Base-by-base conservation (phyloP, 306 rosid genomes). In the Vachellia collinsii region DNA sequence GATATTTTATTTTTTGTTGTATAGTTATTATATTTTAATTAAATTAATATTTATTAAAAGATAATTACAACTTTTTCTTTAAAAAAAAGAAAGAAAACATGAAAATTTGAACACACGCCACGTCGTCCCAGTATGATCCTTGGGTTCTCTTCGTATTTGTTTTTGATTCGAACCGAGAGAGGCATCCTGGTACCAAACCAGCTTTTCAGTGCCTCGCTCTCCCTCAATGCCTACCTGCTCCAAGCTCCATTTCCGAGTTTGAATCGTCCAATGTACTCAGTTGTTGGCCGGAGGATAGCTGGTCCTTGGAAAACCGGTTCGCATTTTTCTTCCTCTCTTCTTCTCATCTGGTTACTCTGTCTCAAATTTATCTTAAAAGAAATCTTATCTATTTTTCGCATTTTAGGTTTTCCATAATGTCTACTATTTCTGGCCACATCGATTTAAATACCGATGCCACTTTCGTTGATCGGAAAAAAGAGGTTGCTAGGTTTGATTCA, bases 391-490 rank as follows among this genome's bases (percentile, higher is more conserved):
- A 62, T 42, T 22, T 70, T 65, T 14, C 41, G 1, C 70, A 67
- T 79, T 81, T 84, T 82, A 85, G 89, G 87, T 70, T 84, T 83
- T 53, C 10, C 22, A 38, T 53, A 20, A 85, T 86, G 93, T 81
- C 88, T 72, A 56, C 22, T 12, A 72, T 75, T 84, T 65, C 88
- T 7, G 80, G 65, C 47, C 73, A 22, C 25, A 77, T 88, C 19
- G 89, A 87, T 87, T 84, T 93, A 14, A 83, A 89, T 67, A 58
- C 86, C 36, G 97, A 87, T 37, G 83, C 83, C 37, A 79, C 72
- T 79, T 77, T 82, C 80, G 58, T 59, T 71, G 90, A 82, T 80
- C 82, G 75, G 65, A 80, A 87, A 44, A 83, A 64, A 11, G 88
- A 84, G 36, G 79, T 82, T 39, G 3, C 59, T 44, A 90, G 81